Evolutionary conservation across 805 yeast species (phyloP).

Genomic region (Lipomyces sp.): DNA sequence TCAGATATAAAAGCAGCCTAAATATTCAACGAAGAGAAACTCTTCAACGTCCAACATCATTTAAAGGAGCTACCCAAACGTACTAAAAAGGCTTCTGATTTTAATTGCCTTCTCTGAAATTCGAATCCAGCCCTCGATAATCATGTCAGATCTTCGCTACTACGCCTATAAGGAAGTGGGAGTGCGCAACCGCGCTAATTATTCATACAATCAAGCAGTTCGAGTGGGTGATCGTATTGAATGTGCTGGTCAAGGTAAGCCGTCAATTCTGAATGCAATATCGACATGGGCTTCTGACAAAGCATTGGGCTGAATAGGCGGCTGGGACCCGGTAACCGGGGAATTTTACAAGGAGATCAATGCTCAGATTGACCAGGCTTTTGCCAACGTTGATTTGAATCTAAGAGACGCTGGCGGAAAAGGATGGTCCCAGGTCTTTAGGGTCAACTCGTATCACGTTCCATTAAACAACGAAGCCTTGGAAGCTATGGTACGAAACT

Average conservation of each 20-base stretch:
- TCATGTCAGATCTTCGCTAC: too few relatives aligned
- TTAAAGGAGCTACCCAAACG: too few relatives aligned
- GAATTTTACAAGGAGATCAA: slow-evolving; percentile 6
- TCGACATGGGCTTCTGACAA: not conserved
- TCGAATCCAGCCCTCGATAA: too few relatives aligned
- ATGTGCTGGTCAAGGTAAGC: slow-evolving; percentile 7
- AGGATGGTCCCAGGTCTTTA: slow-evolving; percentile 5
- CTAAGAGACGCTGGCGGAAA: slow-evolving; percentile 4
- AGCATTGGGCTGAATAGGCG: not conserved
- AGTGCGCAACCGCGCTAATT: not conserved
- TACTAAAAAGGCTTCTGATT: too few relatives aligned
- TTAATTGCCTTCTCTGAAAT: too few relatives aligned
- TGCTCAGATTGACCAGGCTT: slow-evolving; percentile 11
- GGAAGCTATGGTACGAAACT: slow-evolving; percentile 7
- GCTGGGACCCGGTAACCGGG: slow-evolving; percentile 11
- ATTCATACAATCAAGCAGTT: slow-evolving; percentile 7
- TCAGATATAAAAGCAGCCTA: too few relatives aligned
- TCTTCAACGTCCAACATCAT: too few relatives aligned
- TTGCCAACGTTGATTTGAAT: slow-evolving; percentile 3
- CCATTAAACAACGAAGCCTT: slow-evolving; percentile 9
- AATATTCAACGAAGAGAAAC: too few relatives aligned
- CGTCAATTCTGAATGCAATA: not conserved
- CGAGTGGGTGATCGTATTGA: slow-evolving; percentile 5
- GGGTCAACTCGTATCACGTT: slow-evolving; percentile 1
- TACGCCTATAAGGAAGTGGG: too few relatives aligned